A percentile compares a stretch with the other conserved stretches of the same genome.
Conservation (phyloP, 441 rosid genomes). For the Jatropha multifida region DNA sequence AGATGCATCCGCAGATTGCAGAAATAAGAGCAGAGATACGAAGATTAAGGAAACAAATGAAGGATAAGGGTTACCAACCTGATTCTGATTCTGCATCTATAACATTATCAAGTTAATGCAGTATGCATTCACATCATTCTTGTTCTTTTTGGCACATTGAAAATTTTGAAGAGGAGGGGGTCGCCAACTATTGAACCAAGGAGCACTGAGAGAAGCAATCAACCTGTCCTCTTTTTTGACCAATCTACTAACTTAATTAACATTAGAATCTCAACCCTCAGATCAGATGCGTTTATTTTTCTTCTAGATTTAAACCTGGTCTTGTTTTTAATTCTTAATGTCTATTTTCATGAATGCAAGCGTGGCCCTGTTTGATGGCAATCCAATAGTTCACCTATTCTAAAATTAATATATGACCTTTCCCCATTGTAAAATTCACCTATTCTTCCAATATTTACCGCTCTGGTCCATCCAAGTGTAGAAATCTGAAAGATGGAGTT, state of each 20-base stretch:
- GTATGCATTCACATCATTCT: constrained; percentile 18
- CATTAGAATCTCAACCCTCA: neutral
- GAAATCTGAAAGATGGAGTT: neutral
- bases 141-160: neutral
- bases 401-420: neutral
- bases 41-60: constrained; percentile 52
- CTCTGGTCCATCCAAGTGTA: neutral
- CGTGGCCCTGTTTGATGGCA: no score
- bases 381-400: neutral
- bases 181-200: no score
- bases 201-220: no score
- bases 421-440: neutral
- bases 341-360: neutral
- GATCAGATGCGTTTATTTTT: neutral
- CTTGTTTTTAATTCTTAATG: neutral
- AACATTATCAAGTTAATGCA: constrained; percentile 8
- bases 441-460: no score
- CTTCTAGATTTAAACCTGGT: neutral
- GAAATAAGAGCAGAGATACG: constrained; percentile 42
- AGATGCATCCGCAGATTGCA: constrained; percentile 57
- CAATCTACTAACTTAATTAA: neutral
- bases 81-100: constrained; percentile 15
- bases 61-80: constrained; percentile 47
- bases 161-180: no score
- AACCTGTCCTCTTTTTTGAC: neutral